Base-by-base conservation (phyloP, 2,329 filamentous ascomycete species). In the Macrophomina tecta region DNA sequence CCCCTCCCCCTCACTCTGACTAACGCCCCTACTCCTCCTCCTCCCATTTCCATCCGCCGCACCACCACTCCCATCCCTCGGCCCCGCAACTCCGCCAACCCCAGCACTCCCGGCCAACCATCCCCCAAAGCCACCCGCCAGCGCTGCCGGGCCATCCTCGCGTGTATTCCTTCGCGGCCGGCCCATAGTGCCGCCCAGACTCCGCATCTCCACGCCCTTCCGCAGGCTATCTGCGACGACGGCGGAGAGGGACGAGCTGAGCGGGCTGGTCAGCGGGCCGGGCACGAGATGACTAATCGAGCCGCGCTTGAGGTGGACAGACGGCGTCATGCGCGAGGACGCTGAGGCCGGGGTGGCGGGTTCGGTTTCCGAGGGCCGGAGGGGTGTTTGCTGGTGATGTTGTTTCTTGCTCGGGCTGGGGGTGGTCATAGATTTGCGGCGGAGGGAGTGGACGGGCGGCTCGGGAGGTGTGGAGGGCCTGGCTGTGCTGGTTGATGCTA, bases 211-310 rank as follows among this genome's bases (percentile, higher is more conserved):
- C 23, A 66, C 81, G 14, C 86, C 85, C 16, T 86, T 84, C n/a
- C 87, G 83, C 32, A 90, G 79, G 28, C 87, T 84, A 69, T 91
- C 88, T 8, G 88, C 88, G 5, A 91, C 87, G 56, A 91, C 85
- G 1, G 85, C 88, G 73, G 83, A 87, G 16, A 91, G 80, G 0
- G 85, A 85, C 1, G 83, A 85, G 2, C 85, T 88, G 1, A 91
- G 79, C 0, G 89, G 87, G 36, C 85, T 85, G 1, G 88, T 82
- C 4, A 90, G 81, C 45, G 90, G 80, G 45, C 82, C 83, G 0
- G 56, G 64, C 46, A 66, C 9, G 28, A 62, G 64, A 23, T 12
- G 28, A 34, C 36, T 38, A 12, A 66, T 61, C 28, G 42, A 74
- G 78, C 53, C 76, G 82, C 68, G 78, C 76, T 67, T 75, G 73